Conservation (phyloP, 371 early-diverging fungal genomes). For the Saksenaea oblongispora region DNA sequence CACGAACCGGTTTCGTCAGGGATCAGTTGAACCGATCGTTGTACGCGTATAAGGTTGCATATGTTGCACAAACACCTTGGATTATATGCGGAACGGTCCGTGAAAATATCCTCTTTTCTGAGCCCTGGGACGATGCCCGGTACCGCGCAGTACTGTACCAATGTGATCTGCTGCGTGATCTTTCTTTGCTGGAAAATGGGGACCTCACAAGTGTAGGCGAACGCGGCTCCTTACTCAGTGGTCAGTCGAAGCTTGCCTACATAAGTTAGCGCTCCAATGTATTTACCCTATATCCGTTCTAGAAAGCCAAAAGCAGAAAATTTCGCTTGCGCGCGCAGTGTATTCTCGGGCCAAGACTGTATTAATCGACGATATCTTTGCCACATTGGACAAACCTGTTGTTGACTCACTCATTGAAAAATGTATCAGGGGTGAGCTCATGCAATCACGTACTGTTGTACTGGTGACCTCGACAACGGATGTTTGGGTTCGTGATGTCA, state of each 20-base stretch:
- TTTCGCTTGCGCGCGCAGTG: conserved; percentile 76
- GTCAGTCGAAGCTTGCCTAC: conserved; percentile 55
- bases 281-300: conserved; percentile 37
- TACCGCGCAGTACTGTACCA: conserved; percentile 69
- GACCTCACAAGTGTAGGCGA: conserved; percentile 85
- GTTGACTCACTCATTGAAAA: conserved; percentile 63
- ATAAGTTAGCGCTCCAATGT: conserved; percentile 12
- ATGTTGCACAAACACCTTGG: conserved; percentile 82
- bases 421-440: conserved; percentile 65
- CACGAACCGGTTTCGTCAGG: conserved; percentile 16
- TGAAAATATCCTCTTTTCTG: conserved; percentile 85
- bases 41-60: conserved; percentile 54
- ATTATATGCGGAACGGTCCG: conserved; percentile 76
- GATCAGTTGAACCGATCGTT: conserved; percentile 14
- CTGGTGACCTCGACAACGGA: conserved; percentile 75
- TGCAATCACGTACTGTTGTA: conserved; percentile 77
- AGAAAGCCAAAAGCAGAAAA: conserved; percentile 71
- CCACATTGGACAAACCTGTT: conserved; percentile 62
- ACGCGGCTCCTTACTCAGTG: conserved; percentile 27
- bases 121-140: conserved; percentile 60
- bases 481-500: conserved; percentile 70
- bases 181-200: conserved; percentile 74
- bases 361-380: conserved; percentile 72
- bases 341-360: conserved; percentile 67
- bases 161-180: conserved; percentile 73